Evolutionary conservation across 768 basidiomycete genomes (phyloP), one percentile per base, ranked within the genome.

Genomic region (Tricholoma matsutake): DNA sequence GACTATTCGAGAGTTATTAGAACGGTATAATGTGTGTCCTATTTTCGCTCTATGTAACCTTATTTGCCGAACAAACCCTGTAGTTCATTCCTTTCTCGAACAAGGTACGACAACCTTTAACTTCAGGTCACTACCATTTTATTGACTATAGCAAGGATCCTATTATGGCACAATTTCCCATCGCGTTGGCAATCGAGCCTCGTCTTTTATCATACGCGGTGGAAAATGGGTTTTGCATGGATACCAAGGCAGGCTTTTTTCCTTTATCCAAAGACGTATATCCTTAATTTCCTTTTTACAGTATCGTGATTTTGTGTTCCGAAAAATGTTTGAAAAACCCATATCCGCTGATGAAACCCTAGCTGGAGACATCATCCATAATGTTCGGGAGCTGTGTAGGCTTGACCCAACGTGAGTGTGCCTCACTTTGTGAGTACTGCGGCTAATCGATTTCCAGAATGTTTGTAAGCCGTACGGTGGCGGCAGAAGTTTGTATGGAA

Each of bases 251-350:
- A 72, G 59, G 71, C 63, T 35, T 35, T 22, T 43, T 29, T 53
- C 56, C 32, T 37, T 60, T 56, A 53, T 59, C 54, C 62, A 51
- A 59, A 58, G 32, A 52, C 54, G 39, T 10, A n/a, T 16, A n/a
- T 51, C 39, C 31, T 54, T 28, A 58, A 47, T 43, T 58, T 20
- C 57, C 22, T 37, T 51, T 61, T 63, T 29, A 34, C 62, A 92
- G 89, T 90, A 92, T 71, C 88, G 89, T 51, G 86, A 92, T 69
- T 92, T 91, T 66, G 86, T 92, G n/a, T 91, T 92, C 70, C 87
- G 91, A 52, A 91, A 91, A 71, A 91, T 92, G 84, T 92, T 92
- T 64, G 88, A 91, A 71, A 83, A 84, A 63, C 78, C 80, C 16
- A 65, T 79, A 1, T 65, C 70, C 22, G 74, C 81, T 20, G 80